These are phyloP conservation scores for Selaginella tamariscina DNA, from an alignment of 75 land plant genomes.

Conservation along the genomic window DNA sequence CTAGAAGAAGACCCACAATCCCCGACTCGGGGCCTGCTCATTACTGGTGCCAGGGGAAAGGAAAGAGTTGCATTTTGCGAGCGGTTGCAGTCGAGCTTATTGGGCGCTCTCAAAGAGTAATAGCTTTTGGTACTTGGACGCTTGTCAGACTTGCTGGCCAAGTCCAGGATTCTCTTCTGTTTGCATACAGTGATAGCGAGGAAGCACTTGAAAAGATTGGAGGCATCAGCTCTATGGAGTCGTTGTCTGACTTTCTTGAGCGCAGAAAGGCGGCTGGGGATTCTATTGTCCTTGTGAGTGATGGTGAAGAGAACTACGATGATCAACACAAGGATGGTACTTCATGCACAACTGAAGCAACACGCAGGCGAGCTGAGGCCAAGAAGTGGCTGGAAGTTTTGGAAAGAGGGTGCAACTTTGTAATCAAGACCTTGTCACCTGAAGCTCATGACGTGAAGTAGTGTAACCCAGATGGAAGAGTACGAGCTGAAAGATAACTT, in stretches of 20 bases:
- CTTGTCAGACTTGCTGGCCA: conserved; percentile 3
- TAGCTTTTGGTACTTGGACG: conserved; percentile 3
- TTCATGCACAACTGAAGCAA: too few relatives aligned
- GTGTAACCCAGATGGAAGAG: not conserved
- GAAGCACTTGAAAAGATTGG: not conserved
- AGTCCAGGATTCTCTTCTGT: conserved; percentile 1
- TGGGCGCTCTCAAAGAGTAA: conserved; percentile 3
- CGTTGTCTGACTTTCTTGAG: conserved; percentile 1
- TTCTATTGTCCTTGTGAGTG: not conserved
- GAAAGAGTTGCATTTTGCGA: conserved; percentile 3
- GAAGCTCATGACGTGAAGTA: conserved; percentile 3
- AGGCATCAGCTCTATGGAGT: not conserved
- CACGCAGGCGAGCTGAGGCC: conserved; percentile 2
- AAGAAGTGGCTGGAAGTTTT: conserved; percentile 1
- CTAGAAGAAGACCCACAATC: conserved; percentile 3
- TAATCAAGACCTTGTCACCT: conserved; percentile 1
- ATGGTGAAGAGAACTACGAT: conserved; percentile 1
- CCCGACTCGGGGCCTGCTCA: conserved; percentile 4
- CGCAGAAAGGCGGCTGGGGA: conserved; percentile 2
- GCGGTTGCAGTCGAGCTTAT: conserved; percentile 3
- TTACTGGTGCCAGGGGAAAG: conserved; percentile 3
- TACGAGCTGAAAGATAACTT: conserved; percentile 2
- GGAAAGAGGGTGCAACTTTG: conserved; percentile 1
- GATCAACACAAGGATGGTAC: conserved; percentile 1
- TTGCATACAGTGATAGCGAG: conserved; percentile 1